A percentile compares a stretch with the other conserved stretches of the same genome.
Evolutionary conservation across 164 flowering plant genomes (phyloP).

Genomic region (Aristolochia fimbriata): DNA sequence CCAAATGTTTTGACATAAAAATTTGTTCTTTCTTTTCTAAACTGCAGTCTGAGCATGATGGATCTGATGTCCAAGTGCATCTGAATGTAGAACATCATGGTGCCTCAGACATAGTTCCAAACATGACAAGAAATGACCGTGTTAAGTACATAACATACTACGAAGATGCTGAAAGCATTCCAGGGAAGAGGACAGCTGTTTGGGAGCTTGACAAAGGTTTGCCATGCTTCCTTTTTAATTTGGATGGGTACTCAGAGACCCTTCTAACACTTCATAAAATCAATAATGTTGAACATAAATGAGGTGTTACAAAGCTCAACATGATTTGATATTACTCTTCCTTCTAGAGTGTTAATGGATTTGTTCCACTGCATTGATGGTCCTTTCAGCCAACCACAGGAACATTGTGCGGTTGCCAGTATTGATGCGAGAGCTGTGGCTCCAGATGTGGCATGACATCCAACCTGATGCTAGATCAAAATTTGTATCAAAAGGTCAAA

Average conservation of each 20-base stretch:
- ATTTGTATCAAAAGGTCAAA: conserved; percentile 83
- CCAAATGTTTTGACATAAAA: too few relatives aligned
- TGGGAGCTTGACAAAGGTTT: conserved; percentile 94
- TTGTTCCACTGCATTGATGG: neutral
- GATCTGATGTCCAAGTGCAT: conserved; percentile 79
- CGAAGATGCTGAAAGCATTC: conserved; percentile 93
- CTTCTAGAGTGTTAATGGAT: too few relatives aligned
- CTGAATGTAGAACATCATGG: conserved; percentile 63
- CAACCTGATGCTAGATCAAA: conserved; percentile 62
- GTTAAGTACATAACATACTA: conserved; percentile 86
- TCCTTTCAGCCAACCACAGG: conserved; percentile 77
- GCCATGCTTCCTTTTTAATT: conserved; percentile 1
- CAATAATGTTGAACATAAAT: too few relatives aligned
- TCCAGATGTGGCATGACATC: conserved; percentile 96
- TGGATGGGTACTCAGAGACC: too few relatives aligned
- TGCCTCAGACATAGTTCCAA: conserved; percentile 68
- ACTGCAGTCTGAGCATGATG: conserved; percentile 89
- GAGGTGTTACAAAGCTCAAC: too few relatives aligned
- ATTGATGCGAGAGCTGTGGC: conserved; percentile 96
- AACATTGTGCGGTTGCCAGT: conserved; percentile 83
- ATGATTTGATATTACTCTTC: too few relatives aligned
- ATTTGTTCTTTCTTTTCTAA: neutral
- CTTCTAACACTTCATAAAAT: too few relatives aligned
- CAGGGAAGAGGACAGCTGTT: conserved; percentile 87
- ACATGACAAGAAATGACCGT: conserved; percentile 75